Base-by-base conservation (phyloP, 306 rosid genomes). In the Coriaria nepalensis region DNA sequence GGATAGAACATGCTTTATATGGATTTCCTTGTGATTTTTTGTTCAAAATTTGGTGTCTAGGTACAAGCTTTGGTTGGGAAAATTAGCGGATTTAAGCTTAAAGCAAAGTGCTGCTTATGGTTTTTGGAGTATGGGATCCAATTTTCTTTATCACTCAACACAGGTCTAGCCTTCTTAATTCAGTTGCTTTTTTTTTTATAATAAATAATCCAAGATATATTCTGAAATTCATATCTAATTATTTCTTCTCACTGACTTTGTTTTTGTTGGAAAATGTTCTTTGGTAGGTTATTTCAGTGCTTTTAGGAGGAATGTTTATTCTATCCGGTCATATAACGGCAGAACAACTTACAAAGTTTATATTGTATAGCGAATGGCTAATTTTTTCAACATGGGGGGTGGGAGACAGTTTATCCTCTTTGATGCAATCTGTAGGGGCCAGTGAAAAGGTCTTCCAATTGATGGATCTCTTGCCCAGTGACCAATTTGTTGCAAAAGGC, bases 381-480 rank as follows among this genome's bases (percentile, higher is more conserved):
- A 84, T 90, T 75, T 81, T 72, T 73, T 79, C 97, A 79, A 90
- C 95, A 62, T 90, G 95, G 97, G 84, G 82, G 95, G 95, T 90
- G 48, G 97, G 97, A 44, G 95, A 90, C 75, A 81, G 79, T 69
- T 33, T 90, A 63, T 90, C 95, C 65, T 68, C 74, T 61, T 74
- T 90, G 76, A 90, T 90, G 95, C 95, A 90, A 59, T 90, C 97
- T 45, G 85, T 90, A 52, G 97, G 97, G 55, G 97, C 97, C 40
- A 84, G 95, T 62, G 97, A 90, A 70, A 90, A 90, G 64, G 97
- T 90, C 49, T 90, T 90, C 68, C 80, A 77, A 57, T 67, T 90
- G 63, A 84, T 90, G 95, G 95, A 90, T 68, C 95, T 90, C 64
- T 67, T 61, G 33, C 82, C 95, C 35, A 81, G 95, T 65, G 73